Base-by-base conservation (phyloP, 2,329 filamentous ascomycete genomes). In the Sphaerostilbella broomeana region DNA sequence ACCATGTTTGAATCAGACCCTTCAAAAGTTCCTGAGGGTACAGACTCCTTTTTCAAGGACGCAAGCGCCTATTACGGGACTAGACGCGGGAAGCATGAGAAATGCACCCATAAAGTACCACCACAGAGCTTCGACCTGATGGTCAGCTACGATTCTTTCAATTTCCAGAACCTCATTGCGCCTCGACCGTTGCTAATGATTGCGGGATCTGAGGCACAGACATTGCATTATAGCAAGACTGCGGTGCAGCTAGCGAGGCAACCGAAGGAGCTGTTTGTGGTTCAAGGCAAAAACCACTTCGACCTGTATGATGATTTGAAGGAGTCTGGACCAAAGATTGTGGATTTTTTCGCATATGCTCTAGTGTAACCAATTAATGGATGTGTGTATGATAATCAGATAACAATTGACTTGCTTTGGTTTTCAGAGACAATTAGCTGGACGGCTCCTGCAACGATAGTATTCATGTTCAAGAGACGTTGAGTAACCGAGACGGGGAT, bases 301-400 rank as follows among this genome's bases (percentile, higher is more conserved):
- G 42, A 43, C 16, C 15, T 45, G 9, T 49, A 49, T n/a, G 45
- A 49, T 40, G 31, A 40, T 26, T 3, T 42, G 22, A 22, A 8
- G 6, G 45, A 35, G 25, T 30, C 40, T 13, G 38, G 31, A 7
- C 47, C 39, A 8, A 49, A 47, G 26, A 25, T 47, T 22, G 28
- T 46, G 4, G 45, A 47, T 35, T 68, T 60, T 26, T 40, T 43
- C 16, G 13, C 2, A 35, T 24, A 26, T 8, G 29, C 29, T 15
- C 27, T 31, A 25, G 22, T n/a, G n/a, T n/a, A n/a, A n/a, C n/a
- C n/a, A n/a, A n/a, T n/a, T n/a, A n/a, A n/a, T n/a, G n/a, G n/a
- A n/a, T n/a, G n/a, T n/a, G n/a, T n/a, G n/a, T n/a, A n/a, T n/a
- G n/a, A n/a, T n/a, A n/a, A n/a, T n/a, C n/a, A n/a, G n/a, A n/a